A percentile compares a stretch with the other conserved stretches of the same genome.
Evolutionary conservation across 495 filamentous ascomycete species (phyloP).

Genomic region (Talaromyces thailandensis): DNA sequence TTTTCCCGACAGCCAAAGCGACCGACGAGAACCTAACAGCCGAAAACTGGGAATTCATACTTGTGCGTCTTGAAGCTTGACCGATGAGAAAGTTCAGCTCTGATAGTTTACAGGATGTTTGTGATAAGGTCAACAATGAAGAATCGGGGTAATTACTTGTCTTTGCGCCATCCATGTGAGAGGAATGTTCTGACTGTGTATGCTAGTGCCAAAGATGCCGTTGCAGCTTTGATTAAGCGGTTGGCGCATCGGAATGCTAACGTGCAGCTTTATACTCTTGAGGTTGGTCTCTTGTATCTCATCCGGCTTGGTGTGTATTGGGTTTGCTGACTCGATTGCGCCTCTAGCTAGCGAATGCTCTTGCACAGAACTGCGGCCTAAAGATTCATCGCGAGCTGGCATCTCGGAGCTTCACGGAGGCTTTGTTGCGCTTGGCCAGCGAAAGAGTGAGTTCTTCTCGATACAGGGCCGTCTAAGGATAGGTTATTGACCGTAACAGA

Average conservation of each 20-base stretch:
- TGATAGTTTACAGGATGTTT: slow-evolving; percentile 61
- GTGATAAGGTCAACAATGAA: slow-evolving; percentile 71
- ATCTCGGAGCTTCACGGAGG: slow-evolving; percentile 92
- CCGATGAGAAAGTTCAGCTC: neutral
- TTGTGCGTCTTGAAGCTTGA: slow-evolving; percentile 37
- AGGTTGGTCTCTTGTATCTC: slow-evolving; percentile 43
- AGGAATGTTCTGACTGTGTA: slow-evolving; percentile 11
- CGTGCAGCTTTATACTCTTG: slow-evolving; percentile 96
- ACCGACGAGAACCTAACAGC: slow-evolving; percentile 97
- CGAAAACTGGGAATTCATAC: slow-evolving; percentile 97
- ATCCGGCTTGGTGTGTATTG: neutral
- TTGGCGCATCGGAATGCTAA: slow-evolving; percentile 96
- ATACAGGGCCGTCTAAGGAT: too few relatives aligned
- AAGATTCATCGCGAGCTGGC: slow-evolving; percentile 90
- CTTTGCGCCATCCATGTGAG: neutral
- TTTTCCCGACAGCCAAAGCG: slow-evolving; percentile 67
- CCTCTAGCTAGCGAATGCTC: slow-evolving; percentile 69
- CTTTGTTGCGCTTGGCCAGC: slow-evolving; percentile 77
- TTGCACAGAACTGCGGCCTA: slow-evolving; percentile 89
- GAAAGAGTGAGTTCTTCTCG: slow-evolving; percentile 72
- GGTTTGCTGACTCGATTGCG: neutral
- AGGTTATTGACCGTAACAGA: slow-evolving; percentile 40
- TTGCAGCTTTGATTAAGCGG: slow-evolving; percentile 90
- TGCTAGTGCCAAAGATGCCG: slow-evolving; percentile 73
- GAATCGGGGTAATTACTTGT: slow-evolving; percentile 45